Base-by-base conservation (phyloP, 805 yeast species). In the Hanseniaspora osmophila region DNA sequence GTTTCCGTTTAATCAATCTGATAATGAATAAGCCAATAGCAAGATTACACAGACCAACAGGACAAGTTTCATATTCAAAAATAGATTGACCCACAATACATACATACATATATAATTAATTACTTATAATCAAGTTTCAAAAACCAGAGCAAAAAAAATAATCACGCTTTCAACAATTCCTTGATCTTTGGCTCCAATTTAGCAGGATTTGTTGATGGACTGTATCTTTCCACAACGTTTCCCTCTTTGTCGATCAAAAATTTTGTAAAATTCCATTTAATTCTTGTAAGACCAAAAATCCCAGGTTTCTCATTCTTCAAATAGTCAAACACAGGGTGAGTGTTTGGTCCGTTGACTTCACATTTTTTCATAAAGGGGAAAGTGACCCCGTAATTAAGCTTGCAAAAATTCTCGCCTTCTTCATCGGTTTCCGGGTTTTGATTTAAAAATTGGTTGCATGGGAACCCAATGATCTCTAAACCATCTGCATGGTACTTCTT, bases 331-430 rank as follows among this genome's bases (percentile, higher is more conserved):
- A 90, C 87, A 16, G 90, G 85, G 59, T 84, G 88, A 16, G 85
- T 78, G 40, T 77, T 65, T 49, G 70, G 64, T 44, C 98, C 98
- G 62, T 90, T 92, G 54, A 92, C 97, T 38, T 88, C 87, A 48
- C 87, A 63, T 71, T 88, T 90, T 61, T 75, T 71, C 75, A 90
- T 67, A 30, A 90, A 73, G 30, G 96, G 96, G 80, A 92, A 90
- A 15, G 82, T 69, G 38, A 90, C 96, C 45, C 96, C 96, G 61
- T 79, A 92, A 69, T 85, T 87, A 56, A 78, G 40, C 40, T 74
- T 64, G 64, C 96, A 87, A 66, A 82, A 83, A 41, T 70, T 62
- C 17, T 76, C 78, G 51, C 85, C 84, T 56, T 83, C 87, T 47
- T 77, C 73, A 43, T 74, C 77, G 2, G 74, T 57, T 3, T 78